These are phyloP conservation scores for Cyberlindnera xylosilytica DNA, from an alignment of 805 yeast genomes.

Conservation along the genomic window DNA sequence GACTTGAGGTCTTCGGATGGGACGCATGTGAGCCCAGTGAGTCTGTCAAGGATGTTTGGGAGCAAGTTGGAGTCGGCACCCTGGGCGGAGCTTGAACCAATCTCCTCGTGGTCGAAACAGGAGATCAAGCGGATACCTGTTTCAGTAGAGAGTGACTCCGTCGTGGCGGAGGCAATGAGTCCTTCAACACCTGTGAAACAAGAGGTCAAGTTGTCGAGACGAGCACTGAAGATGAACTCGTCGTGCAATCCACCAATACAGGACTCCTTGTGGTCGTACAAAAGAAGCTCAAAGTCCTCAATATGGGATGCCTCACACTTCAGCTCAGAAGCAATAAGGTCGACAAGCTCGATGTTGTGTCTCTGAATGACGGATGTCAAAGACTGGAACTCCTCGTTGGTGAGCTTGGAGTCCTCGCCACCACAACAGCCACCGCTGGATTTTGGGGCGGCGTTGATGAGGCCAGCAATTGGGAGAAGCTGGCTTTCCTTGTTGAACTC, in stretches of 20 bases:
- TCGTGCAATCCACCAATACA: constrained; percentile 84
- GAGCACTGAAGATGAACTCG: constrained; percentile 88
- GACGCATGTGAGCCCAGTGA: constrained; percentile 46
- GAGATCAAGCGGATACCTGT: constrained; percentile 70
- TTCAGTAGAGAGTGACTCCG: constrained; percentile 40
- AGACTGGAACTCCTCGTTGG: constrained; percentile 58
- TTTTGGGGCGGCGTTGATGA: constrained; percentile 35
- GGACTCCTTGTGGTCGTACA: constrained; percentile 83
- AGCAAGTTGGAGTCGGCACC: constrained; percentile 94
- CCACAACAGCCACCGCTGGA: constrained; percentile 43
- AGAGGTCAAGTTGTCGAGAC: constrained; percentile 87
- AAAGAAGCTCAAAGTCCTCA: constrained; percentile 85
- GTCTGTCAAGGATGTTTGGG: constrained; percentile 71
- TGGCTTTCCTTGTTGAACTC: constrained; percentile 90
- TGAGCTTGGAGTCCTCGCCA: constrained; percentile 43
- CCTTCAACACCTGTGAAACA: constrained; percentile 80
- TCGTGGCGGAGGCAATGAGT: constrained; percentile 49
- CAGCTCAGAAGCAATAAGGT: constrained; percentile 65
- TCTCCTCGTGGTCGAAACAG: constrained; percentile 92
- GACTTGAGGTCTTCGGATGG: constrained; percentile 27
- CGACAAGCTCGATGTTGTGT: constrained; percentile 71
- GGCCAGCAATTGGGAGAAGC: constrained; percentile 81
- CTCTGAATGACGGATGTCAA: constrained; percentile 64
- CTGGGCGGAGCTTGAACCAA: constrained; percentile 91
- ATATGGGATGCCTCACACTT: constrained; percentile 51